These are phyloP conservation scores for Trypanosoma melophagium DNA, from an alignment of 208 protist species.

Conservation along the genomic window DNA sequence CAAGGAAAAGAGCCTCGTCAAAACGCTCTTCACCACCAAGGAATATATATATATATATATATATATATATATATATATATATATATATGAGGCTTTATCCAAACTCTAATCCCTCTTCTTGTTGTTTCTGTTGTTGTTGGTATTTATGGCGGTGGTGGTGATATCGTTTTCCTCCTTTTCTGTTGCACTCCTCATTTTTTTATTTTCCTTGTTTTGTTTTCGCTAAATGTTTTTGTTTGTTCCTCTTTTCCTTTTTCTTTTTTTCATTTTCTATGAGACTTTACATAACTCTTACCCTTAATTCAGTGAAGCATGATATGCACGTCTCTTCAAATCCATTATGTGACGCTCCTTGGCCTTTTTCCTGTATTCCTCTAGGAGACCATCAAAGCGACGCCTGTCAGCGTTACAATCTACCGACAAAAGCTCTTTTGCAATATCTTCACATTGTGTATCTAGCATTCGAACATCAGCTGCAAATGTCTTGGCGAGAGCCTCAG, in stretches of 20 bases:
- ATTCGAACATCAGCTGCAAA: slow-evolving; percentile 56
- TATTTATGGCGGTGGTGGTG: too few relatives aligned
- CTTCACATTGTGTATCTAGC: slow-evolving; percentile 22
- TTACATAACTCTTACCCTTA: not conserved
- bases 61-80: too few relatives aligned
- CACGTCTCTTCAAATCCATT: slow-evolving; percentile 63
- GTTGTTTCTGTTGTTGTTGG: too few relatives aligned
- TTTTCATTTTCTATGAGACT: not conserved
- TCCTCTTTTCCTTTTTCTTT: not conserved
- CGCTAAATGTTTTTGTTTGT: not conserved
- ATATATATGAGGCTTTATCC: too few relatives aligned
- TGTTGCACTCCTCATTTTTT: not conserved
- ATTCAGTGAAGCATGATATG: slow-evolving; percentile 26
- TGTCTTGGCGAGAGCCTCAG: slow-evolving; percentile 62
- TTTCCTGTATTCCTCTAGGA: slow-evolving; percentile 52
- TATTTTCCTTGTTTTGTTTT: not conserved
- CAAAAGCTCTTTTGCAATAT: slow-evolving; percentile 31
- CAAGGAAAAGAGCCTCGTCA: too few relatives aligned
- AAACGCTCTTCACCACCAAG: too few relatives aligned
- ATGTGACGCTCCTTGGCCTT: slow-evolving; percentile 66
- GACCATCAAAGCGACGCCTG: slow-evolving; percentile 47
- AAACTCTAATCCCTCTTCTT: too few relatives aligned
- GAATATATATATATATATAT: too few relatives aligned
- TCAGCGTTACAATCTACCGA: slow-evolving; percentile 40
- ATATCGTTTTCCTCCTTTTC: too few relatives aligned